Conservation (phyloP, 2,329 filamentous ascomycete genomes). For the Fusarium clavum region DNA sequence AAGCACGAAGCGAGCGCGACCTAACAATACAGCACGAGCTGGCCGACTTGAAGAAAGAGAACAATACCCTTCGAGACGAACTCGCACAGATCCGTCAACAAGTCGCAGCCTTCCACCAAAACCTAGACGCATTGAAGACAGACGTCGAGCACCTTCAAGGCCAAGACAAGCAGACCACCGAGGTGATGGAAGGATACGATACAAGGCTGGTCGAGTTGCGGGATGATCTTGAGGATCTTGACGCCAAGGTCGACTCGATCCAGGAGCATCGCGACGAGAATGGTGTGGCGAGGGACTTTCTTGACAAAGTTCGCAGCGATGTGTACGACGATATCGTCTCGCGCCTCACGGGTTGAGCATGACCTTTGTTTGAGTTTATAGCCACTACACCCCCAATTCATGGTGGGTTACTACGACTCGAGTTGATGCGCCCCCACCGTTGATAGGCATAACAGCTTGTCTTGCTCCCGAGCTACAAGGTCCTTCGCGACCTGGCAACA, state of each 20-base stretch:
- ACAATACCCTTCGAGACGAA: neutral
- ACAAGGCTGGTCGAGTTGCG: constrained; percentile 17
- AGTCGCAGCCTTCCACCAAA: neutral
- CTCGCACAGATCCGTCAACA: constrained; percentile 1
- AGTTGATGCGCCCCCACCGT: accelerated
- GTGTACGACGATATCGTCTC: constrained; percentile 22
- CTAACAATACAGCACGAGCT: constrained; percentile 13
- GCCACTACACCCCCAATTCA: no score
- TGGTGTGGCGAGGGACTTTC: constrained; percentile 13
- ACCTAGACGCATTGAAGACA: neutral
- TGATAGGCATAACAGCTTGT: neutral
- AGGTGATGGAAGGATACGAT: constrained; percentile 17
- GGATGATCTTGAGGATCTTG: constrained; percentile 21
- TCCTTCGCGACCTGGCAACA: neutral
- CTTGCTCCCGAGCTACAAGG: neutral
- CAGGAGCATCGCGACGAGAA: constrained; percentile 23
- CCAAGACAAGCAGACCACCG: constrained; percentile 9
- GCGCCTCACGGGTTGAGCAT: constrained; percentile 10
- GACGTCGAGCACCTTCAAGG: constrained; percentile 17
- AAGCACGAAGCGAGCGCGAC: constrained; percentile 14
- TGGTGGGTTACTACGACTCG: no score
- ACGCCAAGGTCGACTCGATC: constrained; percentile 25
- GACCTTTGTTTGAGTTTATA: no score
- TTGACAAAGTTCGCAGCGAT: constrained; percentile 12
- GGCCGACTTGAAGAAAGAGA: neutral